Conservation (phyloP, 139 green algal genomes). For the Closterium sp. region DNA sequence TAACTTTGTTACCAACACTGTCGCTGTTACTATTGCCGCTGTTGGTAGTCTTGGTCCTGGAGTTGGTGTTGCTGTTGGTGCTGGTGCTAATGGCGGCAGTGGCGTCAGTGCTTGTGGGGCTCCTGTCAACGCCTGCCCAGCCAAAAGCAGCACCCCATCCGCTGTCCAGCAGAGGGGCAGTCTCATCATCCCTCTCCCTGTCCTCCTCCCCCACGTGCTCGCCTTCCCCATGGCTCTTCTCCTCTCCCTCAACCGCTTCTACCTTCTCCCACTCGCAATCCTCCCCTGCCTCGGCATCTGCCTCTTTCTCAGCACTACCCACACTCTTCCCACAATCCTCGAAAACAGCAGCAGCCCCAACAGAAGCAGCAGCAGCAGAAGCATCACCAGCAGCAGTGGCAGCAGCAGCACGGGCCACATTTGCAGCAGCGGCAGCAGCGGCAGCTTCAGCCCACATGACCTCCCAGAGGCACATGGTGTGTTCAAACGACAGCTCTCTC, state of each 20-base stretch:
- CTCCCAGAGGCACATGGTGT: constrained; percentile 55
- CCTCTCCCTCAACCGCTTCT: neutral
- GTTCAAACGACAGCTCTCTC: constrained; percentile 66
- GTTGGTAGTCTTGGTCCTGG: neutral
- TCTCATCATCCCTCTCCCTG: neutral
- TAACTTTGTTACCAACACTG: neutral
- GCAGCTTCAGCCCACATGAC: constrained; percentile 35
- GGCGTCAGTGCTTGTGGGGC: neutral
- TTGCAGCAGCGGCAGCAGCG: neutral
- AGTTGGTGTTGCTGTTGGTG: neutral
- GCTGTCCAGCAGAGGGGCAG: neutral
- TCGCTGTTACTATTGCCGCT: neutral
- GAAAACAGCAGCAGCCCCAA: neutral
- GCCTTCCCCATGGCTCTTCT: neutral
- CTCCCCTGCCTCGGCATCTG: neutral
- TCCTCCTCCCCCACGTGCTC: neutral
- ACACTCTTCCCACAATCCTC: too few relatives aligned
- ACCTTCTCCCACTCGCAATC: neutral
- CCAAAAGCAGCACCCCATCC: neutral
- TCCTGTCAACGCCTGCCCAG: neutral
- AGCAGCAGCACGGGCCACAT: neutral
- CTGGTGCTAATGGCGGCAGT: neutral
- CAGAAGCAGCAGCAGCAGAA: neutral
- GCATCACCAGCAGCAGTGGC: neutral
- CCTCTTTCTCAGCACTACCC: too few relatives aligned